Conservation (phyloP, 2,329 filamentous ascomycete species). For the Alternaria postmessia region DNA sequence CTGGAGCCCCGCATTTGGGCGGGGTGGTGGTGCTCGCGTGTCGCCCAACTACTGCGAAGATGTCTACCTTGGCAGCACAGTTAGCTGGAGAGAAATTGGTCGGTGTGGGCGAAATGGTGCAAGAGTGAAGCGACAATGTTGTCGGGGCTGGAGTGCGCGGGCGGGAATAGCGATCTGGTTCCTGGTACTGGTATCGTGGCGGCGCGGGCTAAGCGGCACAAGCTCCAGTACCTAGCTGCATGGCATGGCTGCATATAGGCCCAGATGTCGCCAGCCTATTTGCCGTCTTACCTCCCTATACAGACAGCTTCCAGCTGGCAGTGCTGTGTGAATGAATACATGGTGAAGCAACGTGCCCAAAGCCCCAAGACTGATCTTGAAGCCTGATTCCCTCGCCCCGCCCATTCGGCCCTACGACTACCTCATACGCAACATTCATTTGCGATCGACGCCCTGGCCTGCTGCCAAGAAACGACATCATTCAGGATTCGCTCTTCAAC, state of each 20-base stretch:
- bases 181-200: constrained; percentile 19
- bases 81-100: neutral
- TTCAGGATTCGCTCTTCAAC: constrained; percentile 23
- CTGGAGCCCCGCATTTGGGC: constrained; percentile 26
- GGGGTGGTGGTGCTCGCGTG: constrained; percentile 14
- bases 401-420: constrained; percentile 31
- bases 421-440: constrained; percentile 17
- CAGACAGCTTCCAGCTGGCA: neutral
- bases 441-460: constrained; percentile 21
- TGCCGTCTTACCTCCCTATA: neutral
- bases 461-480: constrained; percentile 39
- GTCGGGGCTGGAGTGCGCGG: neutral
- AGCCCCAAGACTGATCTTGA: constrained; percentile 3
- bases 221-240: constrained; percentile 25
- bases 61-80: neutral
- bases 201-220: constrained; percentile 26
- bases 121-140: constrained; percentile 9
- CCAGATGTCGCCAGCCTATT: constrained; percentile 8
- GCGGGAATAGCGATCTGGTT: constrained; percentile 12
- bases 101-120: neutral
- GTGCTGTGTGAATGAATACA: constrained; percentile 7
- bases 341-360: constrained; percentile 23
- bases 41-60: constrained; percentile 7
- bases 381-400: constrained; percentile 18
- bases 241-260: constrained; percentile 28